Evolutionary conservation across 352 stramenopile genomes (phyloP), one percentile per base, ranked within the genome.

Genomic region (Globisporangium iwayamae): DNA sequence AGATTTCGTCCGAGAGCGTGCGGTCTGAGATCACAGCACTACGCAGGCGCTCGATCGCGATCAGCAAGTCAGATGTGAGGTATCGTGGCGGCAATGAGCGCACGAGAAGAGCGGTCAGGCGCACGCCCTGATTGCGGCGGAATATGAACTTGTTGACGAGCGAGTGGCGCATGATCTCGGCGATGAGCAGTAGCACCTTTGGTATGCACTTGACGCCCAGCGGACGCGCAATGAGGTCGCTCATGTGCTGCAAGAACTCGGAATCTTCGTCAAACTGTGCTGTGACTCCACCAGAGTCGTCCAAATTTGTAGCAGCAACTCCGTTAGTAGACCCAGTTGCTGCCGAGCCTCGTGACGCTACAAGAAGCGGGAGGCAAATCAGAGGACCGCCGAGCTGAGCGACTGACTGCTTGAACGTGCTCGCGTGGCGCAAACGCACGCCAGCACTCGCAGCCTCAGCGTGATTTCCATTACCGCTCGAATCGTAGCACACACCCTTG

Each of bases 71-170:
- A 0, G 62, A 18, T 2, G 86, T 93, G 53, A 95, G 66, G 65
- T 93, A 93, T 13, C 71, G 52, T 22, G 81, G 76, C 13, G 85
- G 77, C 47, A 94, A 62, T 11, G 83, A 91, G 1, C 81, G 81
- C 43, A 94, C 61, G 14, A 94, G 63, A 47, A 94, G 46, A 4
- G 83, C 79, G 34, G 87, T 87, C 18, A 93, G 59, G 0, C 82
- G 82, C 22, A 94, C 83, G 32, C 82, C 83, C 73, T 91, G 83
- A 57, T 85, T 83, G 38, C 85, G 78, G 55, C 85, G 80, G 48
- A 91, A 94, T 28, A 88, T 91, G 67, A 93, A 91, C 64, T 95
- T 93, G 73, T 95, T 95, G 36, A 93, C 83, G 22, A 89, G 73
- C 34, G 86, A 95, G 65, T 93, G 84, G 32, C 86, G 83, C 78